A percentile compares a stretch with the other conserved stretches of the same genome.
Conservation (phyloP, 2,329 filamentous ascomycete genomes). For the Ilyonectria destructans region DNA sequence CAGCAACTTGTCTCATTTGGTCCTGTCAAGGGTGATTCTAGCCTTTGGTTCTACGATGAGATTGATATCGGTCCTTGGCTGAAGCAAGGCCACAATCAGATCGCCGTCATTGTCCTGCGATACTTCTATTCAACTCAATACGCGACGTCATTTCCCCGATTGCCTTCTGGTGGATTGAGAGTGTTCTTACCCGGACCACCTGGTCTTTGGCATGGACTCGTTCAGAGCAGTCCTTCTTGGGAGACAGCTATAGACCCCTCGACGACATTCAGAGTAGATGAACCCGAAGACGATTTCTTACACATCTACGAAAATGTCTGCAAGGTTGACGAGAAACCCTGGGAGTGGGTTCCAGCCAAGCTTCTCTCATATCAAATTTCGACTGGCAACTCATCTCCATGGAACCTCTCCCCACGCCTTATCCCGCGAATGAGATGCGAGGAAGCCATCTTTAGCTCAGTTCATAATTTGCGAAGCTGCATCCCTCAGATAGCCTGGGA, state of each 20-base stretch:
- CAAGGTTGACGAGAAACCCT: neutral
- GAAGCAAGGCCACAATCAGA: neutral
- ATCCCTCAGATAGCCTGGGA: neutral
- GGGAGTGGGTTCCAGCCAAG: constrained; percentile 21
- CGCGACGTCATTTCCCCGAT: constrained; percentile 1
- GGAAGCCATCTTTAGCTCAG: neutral
- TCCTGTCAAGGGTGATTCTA: constrained; percentile 12
- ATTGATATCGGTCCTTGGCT: neutral
- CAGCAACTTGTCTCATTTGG: neutral
- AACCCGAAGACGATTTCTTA: constrained; percentile 37
- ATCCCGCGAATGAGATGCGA: neutral
- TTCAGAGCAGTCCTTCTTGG: constrained; percentile 28
- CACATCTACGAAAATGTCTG: constrained; percentile 33
- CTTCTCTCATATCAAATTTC: neutral
- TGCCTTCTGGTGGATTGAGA: neutral
- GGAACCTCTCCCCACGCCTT: constrained; percentile 11
- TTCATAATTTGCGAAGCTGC: neutral
- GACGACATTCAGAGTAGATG: constrained; percentile 27
- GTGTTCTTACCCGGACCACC: neutral
- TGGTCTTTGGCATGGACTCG: too few relatives aligned
- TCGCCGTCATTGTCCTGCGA: constrained; percentile 1
- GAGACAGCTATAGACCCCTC: constrained; percentile 24
- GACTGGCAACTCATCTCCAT: constrained; percentile 7
- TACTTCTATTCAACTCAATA: neutral
- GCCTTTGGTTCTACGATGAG: constrained; percentile 17